Evolutionary conservation across 2,329 filamentous ascomycete genomes (phyloP).

Genomic region (Claviceps arundinis): DNA sequence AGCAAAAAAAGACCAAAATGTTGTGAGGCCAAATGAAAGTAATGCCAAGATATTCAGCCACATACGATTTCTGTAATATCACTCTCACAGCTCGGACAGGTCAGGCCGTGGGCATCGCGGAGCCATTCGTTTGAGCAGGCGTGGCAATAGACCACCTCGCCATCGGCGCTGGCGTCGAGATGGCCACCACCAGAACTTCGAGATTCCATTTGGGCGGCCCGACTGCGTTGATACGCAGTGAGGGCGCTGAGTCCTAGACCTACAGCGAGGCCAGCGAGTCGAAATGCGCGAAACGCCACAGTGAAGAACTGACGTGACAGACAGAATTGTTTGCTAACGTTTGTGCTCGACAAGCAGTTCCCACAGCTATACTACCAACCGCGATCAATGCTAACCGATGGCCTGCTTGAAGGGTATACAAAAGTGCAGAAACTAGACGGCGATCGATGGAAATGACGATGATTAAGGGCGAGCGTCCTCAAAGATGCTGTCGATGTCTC

Average conservation of each 20-base stretch:
- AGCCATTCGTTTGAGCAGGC: conserved; percentile 72
- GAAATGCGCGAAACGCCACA: conserved; percentile 43
- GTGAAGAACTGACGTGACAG: conserved; percentile 14
- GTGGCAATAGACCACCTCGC: conserved; percentile 79
- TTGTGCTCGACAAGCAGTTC: not conserved
- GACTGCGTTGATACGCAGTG: conserved; percentile 37
- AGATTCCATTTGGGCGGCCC: conserved; percentile 27
- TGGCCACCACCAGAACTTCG: conserved; percentile 17
- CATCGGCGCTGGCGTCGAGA: conserved; percentile 35
- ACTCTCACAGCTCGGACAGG: conserved; percentile 63
- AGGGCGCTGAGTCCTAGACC: conserved; percentile 47
- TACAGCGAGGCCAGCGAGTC: conserved; percentile 40
- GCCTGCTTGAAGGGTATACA: not conserved
- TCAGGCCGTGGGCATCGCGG: conserved; percentile 50
- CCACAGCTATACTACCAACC: not conserved
- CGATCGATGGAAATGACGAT: not conserved
- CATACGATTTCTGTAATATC: conserved; percentile 81
- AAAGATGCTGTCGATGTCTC: not conserved
- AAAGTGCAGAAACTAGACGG: not conserved
- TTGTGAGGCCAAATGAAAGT: too few relatives aligned
- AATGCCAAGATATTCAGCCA: conserved; percentile 7
- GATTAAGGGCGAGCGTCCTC: not conserved
- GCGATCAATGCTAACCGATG: not conserved
- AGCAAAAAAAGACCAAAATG: too few relatives aligned
- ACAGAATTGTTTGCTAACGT: not conserved